Evolutionary conservation across 179 eudicot species (phyloP), one percentile per base, ranked within the genome.

Genomic region (Beta lomatogona): DNA sequence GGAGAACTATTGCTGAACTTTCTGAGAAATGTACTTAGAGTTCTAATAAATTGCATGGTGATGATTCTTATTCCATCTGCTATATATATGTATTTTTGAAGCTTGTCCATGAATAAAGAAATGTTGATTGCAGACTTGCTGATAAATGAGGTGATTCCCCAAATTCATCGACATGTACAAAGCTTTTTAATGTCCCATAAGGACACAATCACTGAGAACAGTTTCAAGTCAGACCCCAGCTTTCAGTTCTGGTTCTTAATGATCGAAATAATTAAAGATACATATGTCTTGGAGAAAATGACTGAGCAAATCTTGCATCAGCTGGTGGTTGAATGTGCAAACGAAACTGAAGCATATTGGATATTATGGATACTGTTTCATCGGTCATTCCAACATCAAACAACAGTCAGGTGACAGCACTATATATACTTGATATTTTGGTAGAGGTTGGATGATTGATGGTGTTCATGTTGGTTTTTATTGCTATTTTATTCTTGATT

Each of bases 261-360:
- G 84, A 86, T 94, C 78, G 93, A 91, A 89, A 82, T 88, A 80
- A 85, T 94, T 68, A 92, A 77, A 88, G 99, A 95, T 86, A 78
- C 91, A 36, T 89, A 92, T 88, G 90, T 92, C 71, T 85, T 95
- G 41, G 98, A 95, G 81, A 87, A 91, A 91, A 80, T 94, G 79
- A 87, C 93, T 82, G 99, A 92, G 87, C 89, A 89, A 81, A 89
- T 91, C 70, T 83, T 95, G 87, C 90, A 57, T 85, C 90, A 90
- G 78, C 83, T 95, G 78, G 89, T 88, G 69, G 72, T 83, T 80
- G 88, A 86, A 86, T 76, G 85, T 83, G 88, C 82, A 59, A 89
- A 85, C 66, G 91, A 88, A 75, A 73, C 84, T 44, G 99, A 95
- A 84, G 97, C 96, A 61, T 94, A 94, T 86, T 95, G 98, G 99